A percentile compares a stretch with the other conserved stretches of the same genome.
Conservation (phyloP, 1,139 yeast genomes). For the Geotrichum australiense region DNA sequence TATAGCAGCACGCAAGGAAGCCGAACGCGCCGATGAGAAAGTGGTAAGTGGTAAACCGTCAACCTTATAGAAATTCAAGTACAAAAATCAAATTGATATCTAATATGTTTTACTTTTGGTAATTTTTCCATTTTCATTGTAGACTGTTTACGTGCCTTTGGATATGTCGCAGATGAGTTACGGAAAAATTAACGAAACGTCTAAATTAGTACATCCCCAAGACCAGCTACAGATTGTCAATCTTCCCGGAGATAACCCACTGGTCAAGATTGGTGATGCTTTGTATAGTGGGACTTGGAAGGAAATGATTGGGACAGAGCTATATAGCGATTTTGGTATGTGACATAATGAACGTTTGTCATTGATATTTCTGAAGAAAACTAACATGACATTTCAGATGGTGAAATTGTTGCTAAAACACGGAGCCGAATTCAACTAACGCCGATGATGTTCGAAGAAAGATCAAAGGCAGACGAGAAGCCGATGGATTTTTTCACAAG, state of each 20-base stretch:
- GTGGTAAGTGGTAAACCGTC: conserved; percentile 22
- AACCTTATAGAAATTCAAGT: neutral
- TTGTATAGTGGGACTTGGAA: conserved; percentile 76
- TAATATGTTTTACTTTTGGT: conserved; percentile 9
- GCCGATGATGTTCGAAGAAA: conserved; percentile 22
- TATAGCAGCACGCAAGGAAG: conserved; percentile 38
- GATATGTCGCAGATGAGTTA: conserved; percentile 24
- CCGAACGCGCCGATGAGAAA: conserved; percentile 20
- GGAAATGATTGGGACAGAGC: conserved; percentile 74
- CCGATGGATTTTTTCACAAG: conserved; percentile 5
- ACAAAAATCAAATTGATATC: conserved; percentile 7
- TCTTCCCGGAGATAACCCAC: conserved; percentile 44
- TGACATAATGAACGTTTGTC: neutral
- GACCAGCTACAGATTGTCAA: conserved; percentile 45
- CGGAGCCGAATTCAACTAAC: conserved; percentile 24
- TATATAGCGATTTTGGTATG: conserved; percentile 34
- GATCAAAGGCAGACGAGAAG: conserved; percentile 18
- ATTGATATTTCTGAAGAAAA: neutral
- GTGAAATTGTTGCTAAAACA: conserved; percentile 26
- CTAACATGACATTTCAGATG: conserved; percentile 18
- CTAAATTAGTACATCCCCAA: conserved; percentile 16
- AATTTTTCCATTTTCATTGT: conserved; percentile 1
- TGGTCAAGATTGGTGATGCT: conserved; percentile 47
- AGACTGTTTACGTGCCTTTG: conserved; percentile 23
- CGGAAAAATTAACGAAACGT: no score